Percentiles rank a stretch among this genome's conserved stretches.
Evolutionary conservation across 148 eudicot species (phyloP).

Genomic region (Cornus florida): DNA sequence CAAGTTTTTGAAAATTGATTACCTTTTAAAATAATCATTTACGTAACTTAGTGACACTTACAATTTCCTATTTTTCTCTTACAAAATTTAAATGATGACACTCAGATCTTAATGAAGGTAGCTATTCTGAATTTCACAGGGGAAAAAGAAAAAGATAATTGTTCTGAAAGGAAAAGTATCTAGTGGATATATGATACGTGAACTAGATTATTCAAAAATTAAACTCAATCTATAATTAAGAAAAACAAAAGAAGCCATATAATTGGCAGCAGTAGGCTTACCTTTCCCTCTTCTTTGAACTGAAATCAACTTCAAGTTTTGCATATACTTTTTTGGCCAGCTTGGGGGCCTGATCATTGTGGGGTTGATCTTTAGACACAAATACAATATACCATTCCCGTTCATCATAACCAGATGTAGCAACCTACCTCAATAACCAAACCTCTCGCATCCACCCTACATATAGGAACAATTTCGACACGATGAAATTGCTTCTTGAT

Average conservation of each 20-base stretch:
- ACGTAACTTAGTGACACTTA: not conserved
- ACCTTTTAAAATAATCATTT: too few relatives aligned
- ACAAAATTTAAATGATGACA: too few relatives aligned
- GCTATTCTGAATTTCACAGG: not conserved
- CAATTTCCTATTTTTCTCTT: not conserved
- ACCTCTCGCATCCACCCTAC: constrained; percentile 60
- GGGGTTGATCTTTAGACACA: constrained; percentile 85
- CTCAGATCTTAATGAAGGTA: not conserved
- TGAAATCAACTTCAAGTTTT: constrained; percentile 91
- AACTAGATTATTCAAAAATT: too few relatives aligned
- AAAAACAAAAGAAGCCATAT: constrained; percentile 7
- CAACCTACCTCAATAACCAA: constrained; percentile 71
- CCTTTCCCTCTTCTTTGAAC: constrained; percentile 98
- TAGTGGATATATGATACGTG: too few relatives aligned
- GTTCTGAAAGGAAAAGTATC: not conserved
- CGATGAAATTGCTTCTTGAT: constrained; percentile 53
- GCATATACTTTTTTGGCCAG: constrained; percentile 96
- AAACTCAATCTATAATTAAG: not conserved
- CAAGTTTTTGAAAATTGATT: not conserved
- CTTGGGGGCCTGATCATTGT: constrained; percentile 86
- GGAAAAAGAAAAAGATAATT: not conserved
- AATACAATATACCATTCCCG: constrained; percentile 94
- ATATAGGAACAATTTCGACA: constrained; percentile 71
- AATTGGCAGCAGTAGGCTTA: constrained; percentile 23
- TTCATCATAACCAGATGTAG: constrained; percentile 46